Evolutionary conservation across 805 yeast species (phyloP).

Genomic region (Yarrowia hollandica): DNA sequence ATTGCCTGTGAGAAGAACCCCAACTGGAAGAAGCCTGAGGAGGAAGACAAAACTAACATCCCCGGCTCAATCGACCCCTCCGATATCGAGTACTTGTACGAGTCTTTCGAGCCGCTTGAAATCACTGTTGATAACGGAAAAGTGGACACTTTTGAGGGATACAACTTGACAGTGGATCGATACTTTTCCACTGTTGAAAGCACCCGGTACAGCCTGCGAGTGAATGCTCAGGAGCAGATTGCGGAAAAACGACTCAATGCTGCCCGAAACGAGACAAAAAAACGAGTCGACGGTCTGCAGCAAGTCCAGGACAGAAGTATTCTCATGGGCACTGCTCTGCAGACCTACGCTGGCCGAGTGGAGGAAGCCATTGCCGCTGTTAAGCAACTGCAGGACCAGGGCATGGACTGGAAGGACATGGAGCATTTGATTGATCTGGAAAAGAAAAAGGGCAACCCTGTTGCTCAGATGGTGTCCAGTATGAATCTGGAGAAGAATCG

Average conservation of each 20-base stretch:
- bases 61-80: constrained; percentile 14
- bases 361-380: constrained; percentile 71
- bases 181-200: constrained; percentile 86
- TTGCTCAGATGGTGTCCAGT: constrained; percentile 61
- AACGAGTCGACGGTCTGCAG: constrained; percentile 64
- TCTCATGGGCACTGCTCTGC: constrained; percentile 70
- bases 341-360: constrained; percentile 65
- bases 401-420: constrained; percentile 92
- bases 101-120: constrained; percentile 68
- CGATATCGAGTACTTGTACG: constrained; percentile 52
- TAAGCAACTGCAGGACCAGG: constrained; percentile 67
- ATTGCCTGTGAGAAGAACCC: constrained; percentile 64
- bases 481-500: constrained; percentile 68
- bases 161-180: constrained; percentile 76
- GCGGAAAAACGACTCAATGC: constrained; percentile 73
- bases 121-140: constrained; percentile 45
- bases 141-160: constrained; percentile 53
- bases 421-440: constrained; percentile 73
- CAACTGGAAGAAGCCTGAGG: constrained; percentile 47
- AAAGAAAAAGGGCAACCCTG: constrained; percentile 59
- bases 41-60: constrained; percentile 26
- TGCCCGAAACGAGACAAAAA: constrained; percentile 71
- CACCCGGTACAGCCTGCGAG: constrained; percentile 67
- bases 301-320: constrained; percentile 64
- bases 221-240: constrained; percentile 72